Percentiles rank a stretch among this genome's conserved stretches.
Conservation (phyloP, 2,329 filamentous ascomycete genomes). For the Laburnicola sp. region DNA sequence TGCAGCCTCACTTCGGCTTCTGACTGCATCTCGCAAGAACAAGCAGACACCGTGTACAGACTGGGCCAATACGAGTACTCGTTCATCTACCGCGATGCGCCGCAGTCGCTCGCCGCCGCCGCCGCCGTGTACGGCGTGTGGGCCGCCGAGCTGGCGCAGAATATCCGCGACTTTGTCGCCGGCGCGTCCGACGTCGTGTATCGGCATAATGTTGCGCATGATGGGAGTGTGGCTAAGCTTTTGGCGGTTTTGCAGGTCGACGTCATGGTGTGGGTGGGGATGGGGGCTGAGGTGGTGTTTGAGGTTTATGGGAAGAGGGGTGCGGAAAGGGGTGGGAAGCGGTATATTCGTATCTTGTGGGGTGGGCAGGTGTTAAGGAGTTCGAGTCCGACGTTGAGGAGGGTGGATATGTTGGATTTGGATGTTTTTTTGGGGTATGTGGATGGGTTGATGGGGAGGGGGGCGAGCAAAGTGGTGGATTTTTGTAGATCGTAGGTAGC, state of each 20-base stretch:
- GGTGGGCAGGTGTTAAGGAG: conserved; percentile 68
- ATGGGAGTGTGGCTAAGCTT: conserved; percentile 70
- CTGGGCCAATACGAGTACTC: conserved; percentile 81
- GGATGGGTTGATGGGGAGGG: conserved; percentile 67
- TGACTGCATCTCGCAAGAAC: conserved; percentile 63
- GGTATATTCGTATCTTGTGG: conserved; percentile 70
- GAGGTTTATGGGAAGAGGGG: conserved; percentile 60
- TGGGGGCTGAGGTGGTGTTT: conserved; percentile 78
- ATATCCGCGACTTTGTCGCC: conserved; percentile 57
- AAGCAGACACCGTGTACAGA: conserved; percentile 72
- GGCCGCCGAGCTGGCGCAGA: conserved; percentile 69
- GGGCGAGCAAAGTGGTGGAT: conserved; percentile 47
- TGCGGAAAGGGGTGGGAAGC: conserved; percentile 22
- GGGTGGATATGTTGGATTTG: conserved; percentile 71
- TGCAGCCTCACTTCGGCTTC: conserved; percentile 60
- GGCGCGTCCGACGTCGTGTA: conserved; percentile 54
- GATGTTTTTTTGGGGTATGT: conserved; percentile 69
- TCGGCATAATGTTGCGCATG: conserved; percentile 78
- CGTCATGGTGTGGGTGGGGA: conserved; percentile 80
- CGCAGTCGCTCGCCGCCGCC: conserved; percentile 64
- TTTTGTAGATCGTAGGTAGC: conserved; percentile 34
- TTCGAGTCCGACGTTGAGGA: conserved; percentile 68
- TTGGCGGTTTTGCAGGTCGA: conserved; percentile 73
- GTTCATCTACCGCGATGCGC: conserved; percentile 71
- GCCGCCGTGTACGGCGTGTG: conserved; percentile 69